Evolutionary conservation across 1,284 basidiomycete genomes (phyloP), one percentile per base, ranked within the genome.

Genomic region (Ceraceosorus guamensis): DNA sequence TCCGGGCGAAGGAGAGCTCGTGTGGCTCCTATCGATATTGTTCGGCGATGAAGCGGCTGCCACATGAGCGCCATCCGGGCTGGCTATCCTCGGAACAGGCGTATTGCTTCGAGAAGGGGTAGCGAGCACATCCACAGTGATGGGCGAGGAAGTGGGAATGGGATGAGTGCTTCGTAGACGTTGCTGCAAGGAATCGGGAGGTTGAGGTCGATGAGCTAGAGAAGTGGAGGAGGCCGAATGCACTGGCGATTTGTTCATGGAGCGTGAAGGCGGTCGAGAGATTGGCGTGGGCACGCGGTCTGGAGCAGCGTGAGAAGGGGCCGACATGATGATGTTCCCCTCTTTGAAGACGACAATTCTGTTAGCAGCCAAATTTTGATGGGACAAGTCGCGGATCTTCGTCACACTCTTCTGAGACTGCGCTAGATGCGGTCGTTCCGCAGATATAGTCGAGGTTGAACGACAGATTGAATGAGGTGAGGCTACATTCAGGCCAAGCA

Each of bases 171-270:
- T 49, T 24, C 52, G 44, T 10, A 53, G 7, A 11, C 52, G 46
- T 10, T 16, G 39, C 24, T 53, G 52, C 30, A 53, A 33, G 14
- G 43, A 49, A 33, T 53, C 52, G 30, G 52, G 46, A 34, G 41
- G 24, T 33, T 53, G n/a, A 14, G 52, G 52, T 30, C 52, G 52
- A 41, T 41, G 39, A 11, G 39, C 39, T 11, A 41, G 10, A 11
- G 39, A 41, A 16, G 10, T 11, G 11, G 39, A 41, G 11, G 39
- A 41, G 24, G 24, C 24, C 24, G 24, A 24, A 24, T 24, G 24
- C 24, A 24, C 24, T 16, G 39, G 39, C 39, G 39, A 41, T 11
- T 11, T 11, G 11, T 11, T 11, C 39, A 41, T 16, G 39, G 39
- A 11, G 39, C 39, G 39, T 16, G 39, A 41, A 11, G 39, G 39